Percentiles rank a stretch among this genome's conserved stretches.
Evolutionary conservation across 176 grass and related monocot genomes (phyloP).

Genomic region (Eragrostis curvula): DNA sequence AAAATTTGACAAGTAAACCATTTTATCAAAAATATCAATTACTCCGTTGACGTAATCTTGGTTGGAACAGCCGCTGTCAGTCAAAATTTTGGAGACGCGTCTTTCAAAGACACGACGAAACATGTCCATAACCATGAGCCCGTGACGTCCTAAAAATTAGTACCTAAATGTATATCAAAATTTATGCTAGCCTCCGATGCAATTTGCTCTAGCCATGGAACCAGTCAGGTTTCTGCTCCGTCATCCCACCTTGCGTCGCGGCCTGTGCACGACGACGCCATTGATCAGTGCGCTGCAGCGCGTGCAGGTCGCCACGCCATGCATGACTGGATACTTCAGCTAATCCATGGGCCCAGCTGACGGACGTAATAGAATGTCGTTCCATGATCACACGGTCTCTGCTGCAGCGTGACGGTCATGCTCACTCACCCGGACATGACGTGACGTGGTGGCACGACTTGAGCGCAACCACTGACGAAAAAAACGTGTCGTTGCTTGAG

Average conservation of each 20-base stretch:
- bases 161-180: no score
- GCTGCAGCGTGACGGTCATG: neutral
- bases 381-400: neutral
- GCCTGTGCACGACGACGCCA: neutral
- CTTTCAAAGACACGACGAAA: neutral
- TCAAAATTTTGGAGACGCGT: neutral
- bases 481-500: neutral
- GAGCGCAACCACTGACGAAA: neutral
- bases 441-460: no score
- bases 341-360: no score
- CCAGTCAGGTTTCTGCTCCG: no score
- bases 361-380: no score
- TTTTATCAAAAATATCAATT: neutral
- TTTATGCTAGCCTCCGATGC: neutral
- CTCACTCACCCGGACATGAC: neutral
- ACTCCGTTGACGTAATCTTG: neutral
- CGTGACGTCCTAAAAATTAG: neutral
- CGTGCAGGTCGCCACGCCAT: neutral
- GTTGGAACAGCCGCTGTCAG: neutral
- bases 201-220: neutral
- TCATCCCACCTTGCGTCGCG: neutral
- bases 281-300: neutral
- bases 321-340: neutral
- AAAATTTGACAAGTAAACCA: neutral
- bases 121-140: neutral